Evolutionary conservation across 768 basidiomycete genomes (phyloP).

Genomic region (Suillus brevipes): DNA sequence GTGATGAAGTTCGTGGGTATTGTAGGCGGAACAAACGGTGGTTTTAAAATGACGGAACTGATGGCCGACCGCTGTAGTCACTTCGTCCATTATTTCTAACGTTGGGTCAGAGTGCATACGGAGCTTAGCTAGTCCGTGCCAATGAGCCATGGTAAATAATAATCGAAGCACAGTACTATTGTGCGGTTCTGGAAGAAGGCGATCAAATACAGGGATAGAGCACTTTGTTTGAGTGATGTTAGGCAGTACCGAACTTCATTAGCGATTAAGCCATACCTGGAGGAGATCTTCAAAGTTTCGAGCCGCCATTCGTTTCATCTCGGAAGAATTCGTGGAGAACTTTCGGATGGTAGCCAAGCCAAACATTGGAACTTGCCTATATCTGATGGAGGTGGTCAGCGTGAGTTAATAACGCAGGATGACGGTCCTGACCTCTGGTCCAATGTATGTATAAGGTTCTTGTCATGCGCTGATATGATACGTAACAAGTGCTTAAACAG

Average conservation of each 20-base stretch:
- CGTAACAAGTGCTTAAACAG: neutral
- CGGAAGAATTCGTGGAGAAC: neutral
- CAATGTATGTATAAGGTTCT: neutral
- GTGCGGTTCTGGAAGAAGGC: slow-evolving; percentile 30
- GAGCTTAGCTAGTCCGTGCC: slow-evolving; percentile 39
- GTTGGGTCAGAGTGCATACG: slow-evolving; percentile 29
- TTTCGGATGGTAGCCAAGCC: neutral
- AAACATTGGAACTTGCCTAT: neutral
- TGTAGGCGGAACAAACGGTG: slow-evolving; percentile 22
- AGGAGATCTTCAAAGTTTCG: slow-evolving; percentile 40
- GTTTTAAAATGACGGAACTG: slow-evolving; percentile 24
- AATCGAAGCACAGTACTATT: slow-evolving; percentile 23
- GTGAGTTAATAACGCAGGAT: neutral
- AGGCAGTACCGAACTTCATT: neutral
- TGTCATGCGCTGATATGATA: neutral
- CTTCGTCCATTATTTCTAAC: slow-evolving; percentile 21
- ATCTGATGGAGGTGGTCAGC: neutral
- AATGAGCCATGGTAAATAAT: slow-evolving; percentile 30
- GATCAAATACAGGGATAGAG: slow-evolving; percentile 39
- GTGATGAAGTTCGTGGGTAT: slow-evolving; percentile 29
- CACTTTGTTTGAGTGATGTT: slow-evolving; percentile 22
- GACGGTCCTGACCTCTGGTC: neutral
- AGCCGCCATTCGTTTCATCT: slow-evolving; percentile 25
- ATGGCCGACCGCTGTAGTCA: slow-evolving; percentile 22
- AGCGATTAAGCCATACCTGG: slow-evolving; percentile 16